Conservation (phyloP, 176 grass and related monocot species). For the Zea mays region DNA sequence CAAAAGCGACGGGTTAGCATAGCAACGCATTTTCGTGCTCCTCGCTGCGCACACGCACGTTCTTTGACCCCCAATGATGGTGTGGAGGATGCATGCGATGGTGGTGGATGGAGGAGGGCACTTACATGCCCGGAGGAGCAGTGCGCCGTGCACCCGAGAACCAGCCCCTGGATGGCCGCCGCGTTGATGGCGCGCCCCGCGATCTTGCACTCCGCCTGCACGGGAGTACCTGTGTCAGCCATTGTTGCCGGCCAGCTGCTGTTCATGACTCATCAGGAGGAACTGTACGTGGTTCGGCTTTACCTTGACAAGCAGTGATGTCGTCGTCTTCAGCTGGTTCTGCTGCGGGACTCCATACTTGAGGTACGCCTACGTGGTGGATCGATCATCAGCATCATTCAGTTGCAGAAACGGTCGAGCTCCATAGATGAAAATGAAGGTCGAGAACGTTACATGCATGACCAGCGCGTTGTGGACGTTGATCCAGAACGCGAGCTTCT, state of each 20-base stretch:
- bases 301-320: constrained; percentile 94
- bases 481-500: constrained; percentile 92
- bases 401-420: not conserved
- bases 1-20: too few species aligned
- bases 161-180: constrained; percentile 71
- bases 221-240: constrained; percentile 34
- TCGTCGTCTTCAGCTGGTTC: constrained; percentile 78
- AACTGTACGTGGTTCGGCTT: too few species aligned
- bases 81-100: too few species aligned
- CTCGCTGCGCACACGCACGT: not conserved
- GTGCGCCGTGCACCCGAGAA: constrained; percentile 80
- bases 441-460: too few species aligned
- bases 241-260: not conserved
- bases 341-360: constrained; percentile 85
- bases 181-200: constrained; percentile 71
- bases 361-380: constrained; percentile 67
- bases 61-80: constrained; percentile 53
- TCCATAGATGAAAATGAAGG: too few species aligned
- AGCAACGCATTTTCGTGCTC: too few species aligned
- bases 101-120: too few species aligned
- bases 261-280: not conserved
- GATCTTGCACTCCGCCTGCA: constrained; percentile 74
- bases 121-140: constrained; percentile 68
- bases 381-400: not conserved
- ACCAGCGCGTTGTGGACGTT: constrained; percentile 83